Evolutionary conservation across 306 rosid genomes (phyloP).

Genomic region (Dalbergia oliveri): DNA sequence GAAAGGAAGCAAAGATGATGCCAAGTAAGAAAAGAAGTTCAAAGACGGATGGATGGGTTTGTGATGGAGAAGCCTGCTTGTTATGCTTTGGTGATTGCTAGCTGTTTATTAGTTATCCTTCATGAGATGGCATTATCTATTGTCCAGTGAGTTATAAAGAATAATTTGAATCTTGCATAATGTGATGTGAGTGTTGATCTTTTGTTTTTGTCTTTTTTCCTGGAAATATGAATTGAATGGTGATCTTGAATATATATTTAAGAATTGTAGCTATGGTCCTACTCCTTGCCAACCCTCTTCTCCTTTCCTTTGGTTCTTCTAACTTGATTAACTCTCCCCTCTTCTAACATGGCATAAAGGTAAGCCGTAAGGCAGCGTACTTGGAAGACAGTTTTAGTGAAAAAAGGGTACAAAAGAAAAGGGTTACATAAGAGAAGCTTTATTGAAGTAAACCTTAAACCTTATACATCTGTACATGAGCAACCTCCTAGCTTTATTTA

Average conservation of each 20-base stretch:
- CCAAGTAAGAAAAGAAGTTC: conserved; percentile 39
- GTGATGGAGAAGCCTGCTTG: conserved; percentile 58
- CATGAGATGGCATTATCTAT: neutral
- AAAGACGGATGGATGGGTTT: conserved; percentile 63
- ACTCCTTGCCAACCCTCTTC: neutral
- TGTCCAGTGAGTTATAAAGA: neutral
- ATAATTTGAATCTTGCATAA: conserved; percentile 9
- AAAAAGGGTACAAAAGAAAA: too few relatives aligned
- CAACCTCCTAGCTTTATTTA: too few relatives aligned
- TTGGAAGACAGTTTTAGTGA: too few relatives aligned
- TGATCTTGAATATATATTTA: neutral
- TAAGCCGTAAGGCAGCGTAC: too few relatives aligned
- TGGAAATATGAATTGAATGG: neutral
- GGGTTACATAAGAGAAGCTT: too few relatives aligned
- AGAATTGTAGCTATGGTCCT: neutral
- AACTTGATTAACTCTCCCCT: neutral
- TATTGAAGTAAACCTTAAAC: too few relatives aligned
- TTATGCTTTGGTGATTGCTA: neutral
- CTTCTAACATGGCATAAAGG: too few relatives aligned
- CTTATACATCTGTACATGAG: too few relatives aligned
- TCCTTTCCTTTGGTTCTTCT: neutral
- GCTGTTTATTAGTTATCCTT: neutral
- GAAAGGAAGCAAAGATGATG: conserved; percentile 45
- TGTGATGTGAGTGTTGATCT: conserved; percentile 17
- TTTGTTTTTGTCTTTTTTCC: neutral